A percentile compares a stretch with the other conserved stretches of the same genome.
Evolutionary conservation across 441 rosid species (phyloP).

Genomic region (Kokia cookei): DNA sequence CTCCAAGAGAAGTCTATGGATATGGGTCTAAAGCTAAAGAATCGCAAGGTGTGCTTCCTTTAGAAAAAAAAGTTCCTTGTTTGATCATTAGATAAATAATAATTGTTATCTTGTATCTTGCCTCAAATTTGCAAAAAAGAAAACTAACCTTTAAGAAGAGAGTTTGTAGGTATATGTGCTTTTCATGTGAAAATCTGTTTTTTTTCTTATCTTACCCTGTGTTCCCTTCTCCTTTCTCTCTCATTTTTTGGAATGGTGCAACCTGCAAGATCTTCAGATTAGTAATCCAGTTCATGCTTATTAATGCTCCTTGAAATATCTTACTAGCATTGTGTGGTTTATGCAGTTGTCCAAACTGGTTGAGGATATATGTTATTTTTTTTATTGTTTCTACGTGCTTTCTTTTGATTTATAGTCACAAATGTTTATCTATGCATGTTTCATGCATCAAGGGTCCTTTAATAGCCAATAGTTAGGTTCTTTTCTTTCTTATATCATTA

Average conservation of each 20-base stretch:
- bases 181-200: not conserved
- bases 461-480: not conserved
- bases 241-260: not conserved
- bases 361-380: not conserved
- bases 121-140: not conserved
- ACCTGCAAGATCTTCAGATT: not conserved
- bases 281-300: not conserved
- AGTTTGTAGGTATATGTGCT: not conserved
- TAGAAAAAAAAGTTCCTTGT: not conserved
- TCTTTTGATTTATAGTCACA: not conserved
- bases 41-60: conserved; percentile 73
- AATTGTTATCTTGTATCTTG: not conserved
- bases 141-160: not conserved
- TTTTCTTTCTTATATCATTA: not conserved
- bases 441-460: not conserved
- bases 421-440: not conserved
- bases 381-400: not conserved
- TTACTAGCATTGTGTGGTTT: not conserved
- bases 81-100: not conserved
- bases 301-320: not conserved
- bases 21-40: conserved; percentile 96
- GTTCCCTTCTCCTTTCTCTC: not conserved
- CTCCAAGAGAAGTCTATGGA: conserved; percentile 99
- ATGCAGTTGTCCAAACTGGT: not conserved
- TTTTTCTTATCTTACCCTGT: not conserved